Evolutionary conservation across 2,329 filamentous ascomycete genomes (phyloP), one percentile per base, ranked within the genome.

Genomic region (Sporothrix variecibatus): DNA sequence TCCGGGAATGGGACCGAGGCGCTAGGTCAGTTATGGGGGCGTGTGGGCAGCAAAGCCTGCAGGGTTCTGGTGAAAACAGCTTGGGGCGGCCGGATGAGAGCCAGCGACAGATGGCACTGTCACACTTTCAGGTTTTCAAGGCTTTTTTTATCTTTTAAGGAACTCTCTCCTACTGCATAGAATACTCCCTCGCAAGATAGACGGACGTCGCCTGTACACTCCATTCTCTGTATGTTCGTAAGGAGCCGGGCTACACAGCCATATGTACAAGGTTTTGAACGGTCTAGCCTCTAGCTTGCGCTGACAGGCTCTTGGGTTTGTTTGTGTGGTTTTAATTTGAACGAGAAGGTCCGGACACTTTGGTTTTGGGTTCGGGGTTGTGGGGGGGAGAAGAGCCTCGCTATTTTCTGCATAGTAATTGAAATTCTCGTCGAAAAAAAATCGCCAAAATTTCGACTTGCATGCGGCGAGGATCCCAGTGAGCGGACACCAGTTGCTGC

Each of bases 1-100:
- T 64, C 73, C 73, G 73, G 70, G 70, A 62, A 38, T 60, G 69
- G 49, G 46, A 69, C 73, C 70, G 68, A 68, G 60, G 40, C 73
- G 68, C 69, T 74, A 74, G 46, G 9, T 38, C 46, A 26, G 43
- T n/a, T 15, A 20, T 38, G 15, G 70, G 70, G 62, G 64, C 28
- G 26, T 49, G 70, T 23, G 62, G 49, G 15, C 23, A 38, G 34
- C 26, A 31, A 60, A 28, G 28, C 51, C 3, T 62, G 40, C 56
- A 72, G 69, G 72, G 69, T 65, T 72, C 71, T 31, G 20, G 65
- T 67, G 68, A 49, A 67, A 49, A 28, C 17, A 23, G 15, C 26
- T 28, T 12, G 7, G 34, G 6, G 2, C 34, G 34, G 6, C 1
- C 34, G 58, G 31, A 31, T 31, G 26, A 17, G 53, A 58, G 23